These are phyloP conservation scores for Hyphopichia wangnamkhiaoensis DNA, from an alignment of 1,139 yeast species.

Conservation along the genomic window DNA sequence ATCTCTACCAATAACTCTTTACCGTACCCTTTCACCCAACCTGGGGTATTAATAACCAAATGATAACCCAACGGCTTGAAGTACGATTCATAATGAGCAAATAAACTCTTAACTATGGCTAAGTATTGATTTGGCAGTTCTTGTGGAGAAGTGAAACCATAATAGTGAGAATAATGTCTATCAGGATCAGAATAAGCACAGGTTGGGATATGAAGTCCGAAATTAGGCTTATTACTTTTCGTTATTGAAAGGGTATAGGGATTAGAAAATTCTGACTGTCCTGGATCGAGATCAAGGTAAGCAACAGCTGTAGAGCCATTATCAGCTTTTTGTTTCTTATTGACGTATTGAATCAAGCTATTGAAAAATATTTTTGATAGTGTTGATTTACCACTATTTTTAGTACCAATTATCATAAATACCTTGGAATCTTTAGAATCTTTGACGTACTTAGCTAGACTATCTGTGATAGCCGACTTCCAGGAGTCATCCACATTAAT, in stretches of 20 bases:
- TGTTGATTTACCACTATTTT: conserved; percentile 86
- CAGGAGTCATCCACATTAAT: conserved; percentile 22
- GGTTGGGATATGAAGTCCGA: conserved; percentile 27
- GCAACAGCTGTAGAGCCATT: background rate
- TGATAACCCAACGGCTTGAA: conserved; percentile 35
- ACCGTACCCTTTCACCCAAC: conserved; percentile 94
- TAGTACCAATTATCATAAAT: conserved; percentile 45
- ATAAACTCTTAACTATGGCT: conserved; percentile 43
- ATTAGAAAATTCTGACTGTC: conserved; percentile 78
- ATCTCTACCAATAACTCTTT: conserved; percentile 59
- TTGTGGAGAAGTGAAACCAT: conserved; percentile 77
- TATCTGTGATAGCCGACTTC: conserved; percentile 10
- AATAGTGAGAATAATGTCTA: conserved; percentile 42
- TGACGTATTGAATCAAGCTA: conserved; percentile 19
- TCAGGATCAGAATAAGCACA: conserved; percentile 12
- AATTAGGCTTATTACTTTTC: conserved; percentile 18
- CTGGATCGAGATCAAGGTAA: conserved; percentile 84
- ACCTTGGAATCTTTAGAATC: conserved; percentile 15
- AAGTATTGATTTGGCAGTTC: conserved; percentile 64
- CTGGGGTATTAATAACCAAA: conserved; percentile 79
- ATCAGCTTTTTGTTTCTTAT: conserved; percentile 7
- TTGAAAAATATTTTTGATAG: conserved; percentile 60
- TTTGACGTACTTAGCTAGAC: background rate
- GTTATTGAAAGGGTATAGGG: conserved; percentile 70
- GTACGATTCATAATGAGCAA: conserved; percentile 25